Evolutionary conservation across 2,329 filamentous ascomycete genomes (phyloP).

Genomic region (Fusarium foetens): DNA sequence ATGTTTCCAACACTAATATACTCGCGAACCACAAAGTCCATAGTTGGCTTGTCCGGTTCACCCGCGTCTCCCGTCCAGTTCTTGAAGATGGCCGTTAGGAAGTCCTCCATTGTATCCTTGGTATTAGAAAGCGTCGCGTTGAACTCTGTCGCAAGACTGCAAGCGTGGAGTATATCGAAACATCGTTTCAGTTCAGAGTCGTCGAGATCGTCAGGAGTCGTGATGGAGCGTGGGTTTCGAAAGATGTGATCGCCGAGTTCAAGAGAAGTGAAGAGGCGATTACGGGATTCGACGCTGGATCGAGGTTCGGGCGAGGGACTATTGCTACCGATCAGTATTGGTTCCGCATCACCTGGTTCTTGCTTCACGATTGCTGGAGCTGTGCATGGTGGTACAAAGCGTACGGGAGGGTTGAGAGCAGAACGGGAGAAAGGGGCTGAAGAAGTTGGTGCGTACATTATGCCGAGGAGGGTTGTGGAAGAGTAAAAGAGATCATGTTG

Average conservation of each 20-base stretch:
- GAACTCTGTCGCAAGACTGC: conserved; percentile 42
- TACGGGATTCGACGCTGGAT: conserved; percentile 29
- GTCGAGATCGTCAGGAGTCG: conserved; percentile 42
- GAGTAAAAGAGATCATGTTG: neutral
- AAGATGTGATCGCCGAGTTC: conserved; percentile 35
- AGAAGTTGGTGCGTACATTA: neutral
- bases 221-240: conserved; percentile 33
- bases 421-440: neutral
- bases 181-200: conserved; percentile 44
- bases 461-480: neutral
- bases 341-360: neutral
- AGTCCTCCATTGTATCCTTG: conserved; percentile 47
- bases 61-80: conserved; percentile 36
- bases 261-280: conserved; percentile 43
- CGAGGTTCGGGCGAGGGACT: conserved; percentile 27
- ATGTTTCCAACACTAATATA: conserved; percentile 42
- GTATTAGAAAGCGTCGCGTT: conserved; percentile 40
- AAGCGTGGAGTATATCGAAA: conserved; percentile 50
- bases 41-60: conserved; percentile 32
- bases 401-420: neutral
- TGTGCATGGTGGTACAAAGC: neutral
- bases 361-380: neutral
- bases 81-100: conserved; percentile 47
- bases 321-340: conserved; percentile 22
- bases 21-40: conserved; percentile 47